These are phyloP conservation scores for Boletus semigastroideus DNA, from an alignment of 1,284 basidiomycete genomes.

Conservation along the genomic window DNA sequence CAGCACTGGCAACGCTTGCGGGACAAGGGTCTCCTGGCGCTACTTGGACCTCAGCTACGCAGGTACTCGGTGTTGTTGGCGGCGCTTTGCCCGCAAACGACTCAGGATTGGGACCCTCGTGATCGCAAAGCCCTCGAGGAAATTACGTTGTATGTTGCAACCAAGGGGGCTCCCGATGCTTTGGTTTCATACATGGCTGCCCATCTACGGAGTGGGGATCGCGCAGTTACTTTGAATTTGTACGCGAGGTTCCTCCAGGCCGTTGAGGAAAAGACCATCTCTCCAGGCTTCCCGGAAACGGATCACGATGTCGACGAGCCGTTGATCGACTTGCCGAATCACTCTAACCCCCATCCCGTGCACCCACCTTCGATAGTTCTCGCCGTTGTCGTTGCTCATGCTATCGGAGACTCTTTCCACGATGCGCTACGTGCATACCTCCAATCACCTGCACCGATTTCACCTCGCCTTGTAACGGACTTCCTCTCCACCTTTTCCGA, in stretches of 20 bases:
- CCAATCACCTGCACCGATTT: slow-evolving; percentile 38
- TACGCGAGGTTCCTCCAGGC: slow-evolving; percentile 43
- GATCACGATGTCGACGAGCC: slow-evolving; percentile 20
- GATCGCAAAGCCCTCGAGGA: slow-evolving; percentile 39
- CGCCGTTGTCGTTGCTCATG: slow-evolving; percentile 56
- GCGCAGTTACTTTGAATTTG: slow-evolving; percentile 44
- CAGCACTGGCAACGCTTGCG: slow-evolving; percentile 47
- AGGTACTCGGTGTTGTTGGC: slow-evolving; percentile 40
- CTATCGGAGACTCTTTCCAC: slow-evolving; percentile 52
- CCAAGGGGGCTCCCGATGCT: slow-evolving; percentile 43
- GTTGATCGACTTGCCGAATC: slow-evolving; percentile 20
- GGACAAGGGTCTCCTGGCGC: slow-evolving; percentile 40
- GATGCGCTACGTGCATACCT: slow-evolving; percentile 49
- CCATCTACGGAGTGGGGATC: slow-evolving; percentile 43
- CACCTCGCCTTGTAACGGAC: slow-evolving; percentile 32
- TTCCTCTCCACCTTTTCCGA: slow-evolving; percentile 42
- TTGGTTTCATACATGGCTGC: slow-evolving; percentile 51
- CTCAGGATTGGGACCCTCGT: slow-evolving; percentile 25
- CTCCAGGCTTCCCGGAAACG: slow-evolving; percentile 21
- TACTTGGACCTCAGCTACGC: slow-evolving; percentile 44
- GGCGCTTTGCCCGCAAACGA: slow-evolving; percentile 26
- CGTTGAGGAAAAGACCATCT: slow-evolving; percentile 24
- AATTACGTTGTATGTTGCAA: slow-evolving; percentile 49
- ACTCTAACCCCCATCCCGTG: slow-evolving; percentile 11
- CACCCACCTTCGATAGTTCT: slow-evolving; percentile 45